Evolutionary conservation across 2,329 filamentous ascomycete species (phyloP).

Genomic region (Fusarium agapanthi): DNA sequence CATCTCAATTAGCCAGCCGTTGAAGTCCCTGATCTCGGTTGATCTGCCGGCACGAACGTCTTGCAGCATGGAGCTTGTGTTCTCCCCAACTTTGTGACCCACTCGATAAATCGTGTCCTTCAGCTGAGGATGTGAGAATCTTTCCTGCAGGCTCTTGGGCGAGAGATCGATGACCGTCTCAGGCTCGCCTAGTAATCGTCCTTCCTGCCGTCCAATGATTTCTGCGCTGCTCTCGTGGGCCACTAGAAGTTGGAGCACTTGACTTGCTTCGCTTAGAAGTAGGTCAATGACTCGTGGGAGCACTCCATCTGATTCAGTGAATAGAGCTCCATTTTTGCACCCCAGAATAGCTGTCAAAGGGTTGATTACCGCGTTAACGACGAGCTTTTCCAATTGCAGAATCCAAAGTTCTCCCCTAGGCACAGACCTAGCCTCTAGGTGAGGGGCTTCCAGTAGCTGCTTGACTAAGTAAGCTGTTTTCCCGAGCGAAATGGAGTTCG

Average conservation of each 20-base stretch:
- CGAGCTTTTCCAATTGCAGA: slow-evolving; percentile 86
- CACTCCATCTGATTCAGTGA: slow-evolving; percentile 62
- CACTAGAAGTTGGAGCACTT: slow-evolving; percentile 75
- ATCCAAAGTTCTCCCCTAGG: slow-evolving; percentile 58
- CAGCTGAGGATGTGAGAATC: slow-evolving; percentile 56
- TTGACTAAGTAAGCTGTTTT: slow-evolving; percentile 51
- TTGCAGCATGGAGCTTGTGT: slow-evolving; percentile 71
- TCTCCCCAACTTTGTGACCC: slow-evolving; percentile 59
- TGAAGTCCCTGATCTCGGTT: slow-evolving; percentile 68
- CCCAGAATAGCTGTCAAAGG: slow-evolving; percentile 83
- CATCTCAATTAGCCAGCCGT: slow-evolving; percentile 65
- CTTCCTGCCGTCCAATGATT: slow-evolving; percentile 46
- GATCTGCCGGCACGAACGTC: slow-evolving; percentile 60
- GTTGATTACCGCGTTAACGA: slow-evolving; percentile 82
- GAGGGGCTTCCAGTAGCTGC: slow-evolving; percentile 53
- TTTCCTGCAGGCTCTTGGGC: slow-evolving; percentile 39
- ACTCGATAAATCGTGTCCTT: slow-evolving; percentile 57
- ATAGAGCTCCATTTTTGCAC: slow-evolving; percentile 79
- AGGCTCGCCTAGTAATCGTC: neutral
- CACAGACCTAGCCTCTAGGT: slow-evolving; percentile 53
- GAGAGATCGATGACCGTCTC: slow-evolving; percentile 23
- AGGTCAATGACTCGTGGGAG: slow-evolving; percentile 70
- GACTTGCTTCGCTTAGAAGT: slow-evolving; percentile 77
- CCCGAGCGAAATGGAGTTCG: slow-evolving; percentile 30
- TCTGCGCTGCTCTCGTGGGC: slow-evolving; percentile 60